Evolutionary conservation across 345 rosid genomes (phyloP), one percentile per base, ranked within the genome.

Genomic region (Syzygium oleosum): DNA sequence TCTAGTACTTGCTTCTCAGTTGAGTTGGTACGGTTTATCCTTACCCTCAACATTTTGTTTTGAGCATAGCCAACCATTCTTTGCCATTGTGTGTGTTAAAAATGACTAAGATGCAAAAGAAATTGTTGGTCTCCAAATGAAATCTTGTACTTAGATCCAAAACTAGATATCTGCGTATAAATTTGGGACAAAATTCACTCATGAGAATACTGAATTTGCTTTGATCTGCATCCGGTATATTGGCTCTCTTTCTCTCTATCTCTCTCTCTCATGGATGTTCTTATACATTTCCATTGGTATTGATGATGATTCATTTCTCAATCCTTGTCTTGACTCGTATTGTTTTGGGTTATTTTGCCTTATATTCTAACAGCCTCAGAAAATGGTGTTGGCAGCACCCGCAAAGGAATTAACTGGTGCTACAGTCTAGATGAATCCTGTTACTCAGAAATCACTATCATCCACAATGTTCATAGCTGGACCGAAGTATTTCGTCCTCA

Each of bases 281-380:
- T 7, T 55, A 22, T 55, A 27, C 59, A 55, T 43, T 55, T 55
- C 59, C 25, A 55, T 7, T 55, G 3, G 27, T 22, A 22, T 21
- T 21, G 23, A 55, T 55, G 9, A 21, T 22, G 25, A 22, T 23
- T 21, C 12, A 22, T 55, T 55, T 55, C 27, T 1, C 59, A 55
- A 22, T 55, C 27, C 27, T 22, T 55, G 59, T 55, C 59, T 55
- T 55, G 59, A 22, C 59, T 55, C 59, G 9, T 21, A 21, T 55
- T 55, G 12, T 23, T 56, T 56, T 56, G 63, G 5, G 21, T 73
- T 73, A 7, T 10, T 34, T 73, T 73, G 49, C 83, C 49, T 22
- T 2, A 49, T 38, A 19, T 73, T 73, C 83, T 73, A 19, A 88
- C 95, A 94, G 96, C 93, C 96, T 51, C 94, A 90, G 77, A 61